A percentile compares a stretch with the other conserved stretches of the same genome.
These are phyloP conservation scores for Cladobotryum mycophilum DNA, from an alignment of 2,329 filamentous ascomycete species.

Conservation along the genomic window DNA sequence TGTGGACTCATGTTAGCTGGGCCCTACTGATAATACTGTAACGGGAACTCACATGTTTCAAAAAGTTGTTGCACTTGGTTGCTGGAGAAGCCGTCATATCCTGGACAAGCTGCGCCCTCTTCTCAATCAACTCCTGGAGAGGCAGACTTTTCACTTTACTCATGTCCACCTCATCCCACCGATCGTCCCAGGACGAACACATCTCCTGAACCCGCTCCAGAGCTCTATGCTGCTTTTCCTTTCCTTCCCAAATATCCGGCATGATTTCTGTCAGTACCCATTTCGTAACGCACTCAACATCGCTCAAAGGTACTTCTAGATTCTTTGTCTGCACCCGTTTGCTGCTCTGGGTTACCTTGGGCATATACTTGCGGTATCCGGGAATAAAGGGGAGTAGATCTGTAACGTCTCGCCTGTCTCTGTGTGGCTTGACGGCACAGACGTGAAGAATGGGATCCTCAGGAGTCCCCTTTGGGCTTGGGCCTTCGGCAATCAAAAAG, in stretches of 20 bases:
- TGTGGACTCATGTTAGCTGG: constrained; percentile 27
- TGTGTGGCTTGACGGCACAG: constrained; percentile 65
- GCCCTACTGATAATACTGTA: constrained; percentile 21
- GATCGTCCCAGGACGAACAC: constrained; percentile 66
- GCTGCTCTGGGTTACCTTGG: constrained; percentile 58
- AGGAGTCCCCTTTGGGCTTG: constrained; percentile 50
- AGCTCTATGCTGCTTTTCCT: constrained; percentile 45
- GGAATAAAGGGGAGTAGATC: constrained; percentile 82
- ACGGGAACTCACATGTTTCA: constrained; percentile 71
- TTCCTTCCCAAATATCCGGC: constrained; percentile 51
- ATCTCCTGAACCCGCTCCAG: constrained; percentile 63
- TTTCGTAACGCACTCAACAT: constrained; percentile 79
- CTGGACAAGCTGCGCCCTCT: constrained; percentile 57
- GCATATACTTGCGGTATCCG: constrained; percentile 60
- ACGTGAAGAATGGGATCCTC: constrained; percentile 67
- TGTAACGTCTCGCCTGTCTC: constrained; percentile 67
- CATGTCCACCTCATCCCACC: constrained; percentile 83
- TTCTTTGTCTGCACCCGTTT: constrained; percentile 63
- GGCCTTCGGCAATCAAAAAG: constrained; percentile 70
- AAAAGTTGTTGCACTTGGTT: constrained; percentile 66
- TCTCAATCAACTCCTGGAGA: constrained; percentile 71
- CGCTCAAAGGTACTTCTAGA: constrained; percentile 63
- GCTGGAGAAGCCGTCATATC: constrained; percentile 60
- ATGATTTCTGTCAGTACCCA: constrained; percentile 55
- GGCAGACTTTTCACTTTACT: constrained; percentile 74